phyloP scores from a whole-genome alignment of 441 rosid species.

The Corymbia citriodora region DNA sequence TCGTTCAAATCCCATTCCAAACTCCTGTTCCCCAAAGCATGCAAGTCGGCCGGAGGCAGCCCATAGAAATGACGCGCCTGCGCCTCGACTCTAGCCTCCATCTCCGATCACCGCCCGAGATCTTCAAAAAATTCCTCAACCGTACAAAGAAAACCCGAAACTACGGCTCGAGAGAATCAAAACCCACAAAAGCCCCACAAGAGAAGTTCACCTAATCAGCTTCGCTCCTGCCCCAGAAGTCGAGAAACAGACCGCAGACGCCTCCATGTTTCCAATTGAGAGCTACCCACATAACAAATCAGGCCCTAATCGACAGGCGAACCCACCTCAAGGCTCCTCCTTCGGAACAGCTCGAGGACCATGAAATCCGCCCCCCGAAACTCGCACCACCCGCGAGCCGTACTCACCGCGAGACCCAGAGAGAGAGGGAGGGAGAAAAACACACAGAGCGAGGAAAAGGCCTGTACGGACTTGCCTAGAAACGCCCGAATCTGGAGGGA shows the following conservation, averaged over 20 bases:
- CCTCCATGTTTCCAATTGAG: conserved; percentile 71
- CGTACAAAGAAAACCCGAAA: neutral
- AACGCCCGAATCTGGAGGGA: neutral
- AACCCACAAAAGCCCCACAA: conserved; percentile 8
- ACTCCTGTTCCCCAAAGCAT: conserved; percentile 56
- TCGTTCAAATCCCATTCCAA: conserved; percentile 90
- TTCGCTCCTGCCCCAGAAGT: conserved; percentile 59
- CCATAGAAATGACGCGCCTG: conserved; percentile 48
- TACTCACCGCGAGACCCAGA: neutral
- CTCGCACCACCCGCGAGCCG: conserved; percentile 9
- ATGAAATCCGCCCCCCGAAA: neutral
- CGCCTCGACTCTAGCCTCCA: conserved; percentile 76
- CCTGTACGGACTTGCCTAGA: neutral
- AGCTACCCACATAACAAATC: conserved; percentile 54
- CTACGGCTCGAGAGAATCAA: conserved; percentile 10
- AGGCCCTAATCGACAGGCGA: conserved; percentile 10
- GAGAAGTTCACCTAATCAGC: conserved; percentile 42
- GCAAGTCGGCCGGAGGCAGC: conserved; percentile 32
- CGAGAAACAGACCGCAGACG: conserved; percentile 49
- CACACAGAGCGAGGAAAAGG: neutral
- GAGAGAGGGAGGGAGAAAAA: neutral
- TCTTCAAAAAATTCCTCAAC: neutral
- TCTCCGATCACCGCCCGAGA: conserved; percentile 16
- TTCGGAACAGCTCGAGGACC: conserved; percentile 2
- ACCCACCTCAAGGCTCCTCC: conserved; percentile 2